Percentiles rank a stretch among this genome's conserved stretches.
Conservation (phyloP, 1,139 yeast species). For the Meyerozyma carpophila region DNA sequence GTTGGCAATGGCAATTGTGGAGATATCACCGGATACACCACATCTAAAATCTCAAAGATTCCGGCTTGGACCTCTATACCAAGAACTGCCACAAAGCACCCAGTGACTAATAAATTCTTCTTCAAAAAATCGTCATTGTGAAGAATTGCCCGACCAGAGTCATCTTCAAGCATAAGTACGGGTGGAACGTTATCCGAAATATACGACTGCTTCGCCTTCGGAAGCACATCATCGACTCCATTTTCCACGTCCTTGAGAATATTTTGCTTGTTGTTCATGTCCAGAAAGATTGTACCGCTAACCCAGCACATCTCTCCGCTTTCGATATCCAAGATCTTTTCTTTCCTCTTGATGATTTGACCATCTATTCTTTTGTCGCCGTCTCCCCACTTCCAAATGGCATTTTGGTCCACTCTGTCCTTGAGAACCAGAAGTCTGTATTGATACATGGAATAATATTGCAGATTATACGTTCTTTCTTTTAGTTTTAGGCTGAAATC, state of each 20-base stretch:
- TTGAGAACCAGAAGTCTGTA: slow-evolving; percentile 53
- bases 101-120: slow-evolving; percentile 66
- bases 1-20: slow-evolving; percentile 43
- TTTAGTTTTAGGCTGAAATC: not conserved
- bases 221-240: slow-evolving; percentile 49
- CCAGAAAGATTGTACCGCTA: slow-evolving; percentile 85
- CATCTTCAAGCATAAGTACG: slow-evolving; percentile 83
- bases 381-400: slow-evolving; percentile 39
- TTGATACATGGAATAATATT: slow-evolving; percentile 71
- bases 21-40: slow-evolving; percentile 61
- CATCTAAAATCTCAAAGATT: slow-evolving; percentile 76
- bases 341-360: slow-evolving; percentile 30
- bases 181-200: slow-evolving; percentile 36
- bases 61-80: slow-evolving; percentile 88
- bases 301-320: slow-evolving; percentile 77
- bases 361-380: slow-evolving; percentile 38
- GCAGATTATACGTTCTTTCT: slow-evolving; percentile 56
- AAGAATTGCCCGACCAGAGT: slow-evolving; percentile 78
- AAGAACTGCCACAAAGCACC: slow-evolving; percentile 75
- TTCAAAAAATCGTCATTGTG: slow-evolving; percentile 55
- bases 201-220: slow-evolving; percentile 26
- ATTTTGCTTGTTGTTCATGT: slow-evolving; percentile 79
- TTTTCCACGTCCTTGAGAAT: slow-evolving; percentile 75
- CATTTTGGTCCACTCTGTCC: slow-evolving; percentile 47
- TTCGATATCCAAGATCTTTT: slow-evolving; percentile 72